phyloP scores from a whole-genome alignment of 805 yeast genomes.

The Torulaspora indica region DNA sequence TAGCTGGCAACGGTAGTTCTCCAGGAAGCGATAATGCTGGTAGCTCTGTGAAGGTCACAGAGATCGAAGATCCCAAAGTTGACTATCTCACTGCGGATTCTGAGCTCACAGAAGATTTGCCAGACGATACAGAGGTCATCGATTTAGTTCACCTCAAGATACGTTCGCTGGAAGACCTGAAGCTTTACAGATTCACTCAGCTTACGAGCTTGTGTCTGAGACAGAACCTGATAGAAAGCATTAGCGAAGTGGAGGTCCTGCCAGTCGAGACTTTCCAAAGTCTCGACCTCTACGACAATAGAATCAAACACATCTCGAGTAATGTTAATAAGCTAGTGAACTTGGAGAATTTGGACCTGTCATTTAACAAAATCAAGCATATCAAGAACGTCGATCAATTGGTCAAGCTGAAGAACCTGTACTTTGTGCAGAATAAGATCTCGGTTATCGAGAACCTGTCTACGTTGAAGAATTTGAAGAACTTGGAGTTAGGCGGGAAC shows the following conservation, averaged over 20 bases:
- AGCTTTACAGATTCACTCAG: slow-evolving; percentile 51
- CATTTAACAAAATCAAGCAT: slow-evolving; percentile 84
- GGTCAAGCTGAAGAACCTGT: slow-evolving; percentile 59
- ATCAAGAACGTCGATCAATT: slow-evolving; percentile 72
- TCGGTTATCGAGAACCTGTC: slow-evolving; percentile 63
- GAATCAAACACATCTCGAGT: slow-evolving; percentile 79
- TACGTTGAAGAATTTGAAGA: slow-evolving; percentile 50
- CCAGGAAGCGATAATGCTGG: background rate
- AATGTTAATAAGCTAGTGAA: slow-evolving; percentile 56
- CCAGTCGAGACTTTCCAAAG: slow-evolving; percentile 59
- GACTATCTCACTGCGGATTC: slow-evolving; percentile 64
- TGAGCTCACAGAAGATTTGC: slow-evolving; percentile 54
- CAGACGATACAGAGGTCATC: slow-evolving; percentile 53
- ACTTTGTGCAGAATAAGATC: slow-evolving; percentile 85
- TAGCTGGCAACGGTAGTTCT: background rate
- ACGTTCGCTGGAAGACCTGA: slow-evolving; percentile 54
- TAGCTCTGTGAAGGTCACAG: slow-evolving; percentile 4
- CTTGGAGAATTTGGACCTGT: slow-evolving; percentile 64
- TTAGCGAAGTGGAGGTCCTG: slow-evolving; percentile 61
- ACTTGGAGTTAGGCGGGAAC: slow-evolving; percentile 90
- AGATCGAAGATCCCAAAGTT: slow-evolving; percentile 36
- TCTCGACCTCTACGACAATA: slow-evolving; percentile 85
- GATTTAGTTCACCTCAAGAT: slow-evolving; percentile 71
- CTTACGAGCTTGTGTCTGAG: slow-evolving; percentile 66
- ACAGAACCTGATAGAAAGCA: slow-evolving; percentile 74